Evolutionary conservation across 2,329 filamentous ascomycete genomes (phyloP).

Genomic region (Colletotrichum simmondsii): DNA sequence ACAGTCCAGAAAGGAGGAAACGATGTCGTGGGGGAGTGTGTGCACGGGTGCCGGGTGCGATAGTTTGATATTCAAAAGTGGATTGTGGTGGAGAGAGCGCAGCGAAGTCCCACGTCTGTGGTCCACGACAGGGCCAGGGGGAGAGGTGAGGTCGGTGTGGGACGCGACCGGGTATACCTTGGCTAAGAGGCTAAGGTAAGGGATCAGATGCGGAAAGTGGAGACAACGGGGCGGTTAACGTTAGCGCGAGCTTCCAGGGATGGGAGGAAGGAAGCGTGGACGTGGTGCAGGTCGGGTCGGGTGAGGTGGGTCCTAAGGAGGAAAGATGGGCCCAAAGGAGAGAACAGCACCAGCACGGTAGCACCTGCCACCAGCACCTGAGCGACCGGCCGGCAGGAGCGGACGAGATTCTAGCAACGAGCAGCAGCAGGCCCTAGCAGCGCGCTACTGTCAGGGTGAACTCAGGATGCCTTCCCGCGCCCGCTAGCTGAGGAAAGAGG

Average conservation of each 20-base stretch:
- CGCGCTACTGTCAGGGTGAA: background rate
- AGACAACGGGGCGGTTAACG: background rate
- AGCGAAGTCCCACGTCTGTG: background rate
- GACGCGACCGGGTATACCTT: background rate
- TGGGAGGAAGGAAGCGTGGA: background rate
- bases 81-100: background rate
- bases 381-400: background rate
- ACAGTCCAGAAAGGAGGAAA: background rate
- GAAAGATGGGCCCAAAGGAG: constrained; percentile 30
- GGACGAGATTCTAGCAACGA: background rate
- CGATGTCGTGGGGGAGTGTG: background rate
- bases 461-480: constrained; percentile 11
- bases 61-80: constrained; percentile 1
- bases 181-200: background rate
- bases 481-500: background rate
- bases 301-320: too few relatives aligned
- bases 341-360: constrained; percentile 21
- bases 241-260: constrained; percentile 2
- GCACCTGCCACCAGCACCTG: background rate
- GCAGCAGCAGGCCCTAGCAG: background rate
- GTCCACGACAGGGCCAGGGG: background rate
- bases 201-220: background rate
- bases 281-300: constrained; percentile 10
- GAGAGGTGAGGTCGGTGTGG: background rate
- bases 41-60: background rate